Conservation (phyloP, 805 yeast species). For the Teunomyces cretensis region DNA sequence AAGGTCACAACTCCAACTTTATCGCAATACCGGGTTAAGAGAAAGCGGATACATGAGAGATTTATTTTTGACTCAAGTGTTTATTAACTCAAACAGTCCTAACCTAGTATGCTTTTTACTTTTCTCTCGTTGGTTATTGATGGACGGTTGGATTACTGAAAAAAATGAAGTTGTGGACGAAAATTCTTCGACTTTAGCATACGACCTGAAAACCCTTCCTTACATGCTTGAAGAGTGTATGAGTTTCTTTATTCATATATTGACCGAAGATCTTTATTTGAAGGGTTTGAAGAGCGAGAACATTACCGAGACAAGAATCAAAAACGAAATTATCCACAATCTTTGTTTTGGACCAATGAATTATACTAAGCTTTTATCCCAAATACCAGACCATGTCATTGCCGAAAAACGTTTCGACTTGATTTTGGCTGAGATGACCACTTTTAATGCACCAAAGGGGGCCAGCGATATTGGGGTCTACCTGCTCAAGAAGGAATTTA, state of each 20-base stretch:
- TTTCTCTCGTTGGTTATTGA: constrained; percentile 68
- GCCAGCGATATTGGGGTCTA: constrained; percentile 39
- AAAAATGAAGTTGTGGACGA: constrained; percentile 22
- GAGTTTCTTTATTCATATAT: constrained; percentile 60
- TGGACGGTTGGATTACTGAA: constrained; percentile 38
- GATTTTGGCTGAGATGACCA: constrained; percentile 33
- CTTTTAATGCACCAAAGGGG: constrained; percentile 31
- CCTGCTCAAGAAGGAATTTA: constrained; percentile 34
- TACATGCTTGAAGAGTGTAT: constrained; percentile 80
- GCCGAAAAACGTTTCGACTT: constrained; percentile 72
- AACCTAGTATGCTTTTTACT: constrained; percentile 56
- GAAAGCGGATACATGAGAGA: constrained; percentile 84
- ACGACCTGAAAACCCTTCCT: constrained; percentile 50
- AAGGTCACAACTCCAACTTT: constrained; percentile 74
- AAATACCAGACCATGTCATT: constrained; percentile 73
- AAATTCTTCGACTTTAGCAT: constrained; percentile 12
- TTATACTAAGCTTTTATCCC: constrained; percentile 66
- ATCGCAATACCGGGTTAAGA: constrained; percentile 72
- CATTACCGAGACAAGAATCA: constrained; percentile 50
- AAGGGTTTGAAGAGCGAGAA: constrained; percentile 48
- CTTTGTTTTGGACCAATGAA: constrained; percentile 74
- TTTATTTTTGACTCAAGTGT: constrained; percentile 68
- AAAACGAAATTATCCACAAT: constrained; percentile 75
- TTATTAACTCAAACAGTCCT: constrained; percentile 50
- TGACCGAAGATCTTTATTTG: constrained; percentile 67